phyloP scores from a whole-genome alignment of 1,139 yeast species.

The Yamadazyma blattariae region DNA sequence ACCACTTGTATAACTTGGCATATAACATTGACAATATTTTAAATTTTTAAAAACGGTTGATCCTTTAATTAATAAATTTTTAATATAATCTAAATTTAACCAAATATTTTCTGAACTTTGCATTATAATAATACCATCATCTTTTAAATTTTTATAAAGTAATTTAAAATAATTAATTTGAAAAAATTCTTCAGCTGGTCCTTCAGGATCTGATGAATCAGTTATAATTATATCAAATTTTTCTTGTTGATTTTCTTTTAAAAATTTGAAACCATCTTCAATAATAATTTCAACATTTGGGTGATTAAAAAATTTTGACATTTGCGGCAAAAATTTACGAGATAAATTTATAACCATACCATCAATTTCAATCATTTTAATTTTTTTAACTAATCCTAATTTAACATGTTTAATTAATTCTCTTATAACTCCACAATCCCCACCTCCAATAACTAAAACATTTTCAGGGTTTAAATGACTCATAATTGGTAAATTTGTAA shows the following conservation, averaged over 20 bases:
- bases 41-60: constrained; percentile 72
- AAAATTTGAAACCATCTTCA: constrained; percentile 86
- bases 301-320: constrained; percentile 72
- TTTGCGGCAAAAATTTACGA: constrained; percentile 70
- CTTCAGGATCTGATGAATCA: constrained; percentile 96
- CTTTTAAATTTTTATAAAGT: constrained; percentile 62
- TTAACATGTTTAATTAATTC: constrained; percentile 74
- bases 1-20: constrained; percentile 96
- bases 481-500: constrained; percentile 75
- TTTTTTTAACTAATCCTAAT: constrained; percentile 54
- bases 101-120: constrained; percentile 92
- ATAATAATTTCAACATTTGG: constrained; percentile 72
- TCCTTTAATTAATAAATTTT: constrained; percentile 59
- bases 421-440: constrained; percentile 90
- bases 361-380: constrained; percentile 89
- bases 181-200: constrained; percentile 95
- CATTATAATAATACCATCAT: constrained; percentile 80
- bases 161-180: constrained; percentile 78
- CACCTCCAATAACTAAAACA: constrained; percentile 89
- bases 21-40: constrained; percentile 81
- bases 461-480: constrained; percentile 70
- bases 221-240: constrained; percentile 87
- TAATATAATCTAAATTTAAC: constrained; percentile 73
- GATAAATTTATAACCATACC: constrained; percentile 77
- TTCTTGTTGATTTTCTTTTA: constrained; percentile 35